Conservation (phyloP, 768 basidiomycete genomes). For the Pleurotus giganteus region DNA sequence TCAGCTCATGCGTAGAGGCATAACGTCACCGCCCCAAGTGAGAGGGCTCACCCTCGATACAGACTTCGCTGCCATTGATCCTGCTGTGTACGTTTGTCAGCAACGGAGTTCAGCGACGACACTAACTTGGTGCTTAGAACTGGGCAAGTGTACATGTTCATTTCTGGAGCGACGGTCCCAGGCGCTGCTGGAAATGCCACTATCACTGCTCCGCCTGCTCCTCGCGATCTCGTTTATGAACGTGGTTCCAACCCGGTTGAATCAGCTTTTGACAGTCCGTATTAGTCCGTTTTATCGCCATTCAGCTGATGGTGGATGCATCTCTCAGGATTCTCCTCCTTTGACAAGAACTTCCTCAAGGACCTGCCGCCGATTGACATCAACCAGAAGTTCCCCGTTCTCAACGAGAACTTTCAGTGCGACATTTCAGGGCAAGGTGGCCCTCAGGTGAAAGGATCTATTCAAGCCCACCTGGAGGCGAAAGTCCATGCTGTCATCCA, state of each 20-base stretch:
- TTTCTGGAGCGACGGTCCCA: slow-evolving; percentile 16
- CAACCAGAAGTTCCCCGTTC: slow-evolving; percentile 18
- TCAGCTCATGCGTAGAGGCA: slow-evolving; percentile 23
- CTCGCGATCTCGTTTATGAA: slow-evolving; percentile 5
- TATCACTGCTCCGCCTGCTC: slow-evolving; percentile 12
- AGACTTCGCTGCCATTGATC: slow-evolving; percentile 30
- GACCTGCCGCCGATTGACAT: slow-evolving; percentile 17
- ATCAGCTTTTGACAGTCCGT: slow-evolving; percentile 5
- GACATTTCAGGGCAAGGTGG: neutral
- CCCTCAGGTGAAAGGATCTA: slow-evolving; percentile 11
- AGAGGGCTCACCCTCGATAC: slow-evolving; percentile 40
- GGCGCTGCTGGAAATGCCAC: slow-evolving; percentile 12
- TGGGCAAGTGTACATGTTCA: slow-evolving; percentile 9
- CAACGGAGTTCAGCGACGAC: neutral
- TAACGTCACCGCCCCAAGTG: slow-evolving; percentile 33
- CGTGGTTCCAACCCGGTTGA: slow-evolving; percentile 1
- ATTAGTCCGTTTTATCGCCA: neutral
- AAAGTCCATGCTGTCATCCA: slow-evolving; percentile 24
- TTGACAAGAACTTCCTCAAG: slow-evolving; percentile 16
- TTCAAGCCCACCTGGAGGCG: slow-evolving; percentile 16
- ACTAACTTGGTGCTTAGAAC: neutral
- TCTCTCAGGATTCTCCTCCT: slow-evolving; percentile 15
- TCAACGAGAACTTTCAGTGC: slow-evolving; percentile 18
- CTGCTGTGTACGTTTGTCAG: slow-evolving; percentile 18
- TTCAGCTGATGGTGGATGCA: neutral